phyloP scores from a whole-genome alignment of 2,329 filamentous ascomycete species.

The Huntiella moniliformis region DNA sequence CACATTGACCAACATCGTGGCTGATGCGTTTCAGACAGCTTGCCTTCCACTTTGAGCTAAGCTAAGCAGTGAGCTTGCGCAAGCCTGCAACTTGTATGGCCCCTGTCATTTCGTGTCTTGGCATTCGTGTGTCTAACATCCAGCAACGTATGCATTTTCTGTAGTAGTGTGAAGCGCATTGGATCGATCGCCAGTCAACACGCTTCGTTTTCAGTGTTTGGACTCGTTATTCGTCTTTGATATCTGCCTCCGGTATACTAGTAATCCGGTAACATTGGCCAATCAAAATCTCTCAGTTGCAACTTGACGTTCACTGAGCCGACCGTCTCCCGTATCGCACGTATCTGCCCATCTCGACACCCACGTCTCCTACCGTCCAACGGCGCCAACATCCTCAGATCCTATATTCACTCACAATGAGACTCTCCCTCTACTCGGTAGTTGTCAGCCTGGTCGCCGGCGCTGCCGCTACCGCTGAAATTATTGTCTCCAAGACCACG shows the following conservation, averaged over 20 bases:
- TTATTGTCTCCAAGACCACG: conserved; percentile 32
- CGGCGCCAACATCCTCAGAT: neutral
- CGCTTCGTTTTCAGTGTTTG: conserved; percentile 10
- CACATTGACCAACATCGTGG: neutral
- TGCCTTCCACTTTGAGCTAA: conserved; percentile 1
- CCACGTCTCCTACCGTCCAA: neutral
- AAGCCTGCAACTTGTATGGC: neutral
- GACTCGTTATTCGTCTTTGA: conserved; percentile 9
- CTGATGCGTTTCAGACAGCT: conserved; percentile 3
- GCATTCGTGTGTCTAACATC: conserved; percentile 12
- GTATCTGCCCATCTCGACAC: conserved; percentile 4
- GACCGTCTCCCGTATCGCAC: neutral
- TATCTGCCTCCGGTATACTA: too few species aligned
- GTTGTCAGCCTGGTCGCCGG: conserved; percentile 35
- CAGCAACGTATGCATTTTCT: conserved; percentile 18
- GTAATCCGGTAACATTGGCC: too few species aligned
- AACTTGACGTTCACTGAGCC: neutral
- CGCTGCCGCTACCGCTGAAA: conserved; percentile 22
- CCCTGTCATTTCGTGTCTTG: conserved; percentile 1
- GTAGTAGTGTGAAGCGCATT: conserved; percentile 8
- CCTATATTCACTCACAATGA: conserved; percentile 17
- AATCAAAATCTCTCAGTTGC: neutral
- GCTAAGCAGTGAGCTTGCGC: conserved; percentile 3
- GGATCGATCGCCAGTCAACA: neutral
- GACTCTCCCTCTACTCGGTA: conserved; percentile 33